Conservation (phyloP, 306 rosid species). For the Aeschynomene evenia region DNA sequence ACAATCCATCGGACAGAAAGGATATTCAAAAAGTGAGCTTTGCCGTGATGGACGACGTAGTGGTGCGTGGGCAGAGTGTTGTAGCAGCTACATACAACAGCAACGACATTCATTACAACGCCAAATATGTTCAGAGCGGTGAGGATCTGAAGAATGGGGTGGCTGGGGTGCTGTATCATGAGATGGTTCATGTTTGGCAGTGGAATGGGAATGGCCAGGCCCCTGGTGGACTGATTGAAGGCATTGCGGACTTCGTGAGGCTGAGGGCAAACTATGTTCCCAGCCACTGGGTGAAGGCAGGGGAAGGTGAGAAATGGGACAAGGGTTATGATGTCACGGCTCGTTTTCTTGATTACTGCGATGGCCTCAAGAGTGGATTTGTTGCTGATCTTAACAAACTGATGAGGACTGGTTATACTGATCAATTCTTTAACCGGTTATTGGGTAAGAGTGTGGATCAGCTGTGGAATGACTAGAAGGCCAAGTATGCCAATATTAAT, state of each 20-base stretch:
- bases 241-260: slow-evolving; percentile 57
- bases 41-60: slow-evolving; percentile 34
- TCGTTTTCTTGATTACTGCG: slow-evolving; percentile 52
- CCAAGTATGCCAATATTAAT: slow-evolving; percentile 40
- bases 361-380: slow-evolving; percentile 39
- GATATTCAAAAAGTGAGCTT: slow-evolving; percentile 11
- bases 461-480: slow-evolving; percentile 59
- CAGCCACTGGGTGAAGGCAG: slow-evolving; percentile 32
- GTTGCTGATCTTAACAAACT: slow-evolving; percentile 44
- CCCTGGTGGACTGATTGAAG: slow-evolving; percentile 44
- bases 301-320: slow-evolving; percentile 46
- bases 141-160: slow-evolving; percentile 48
- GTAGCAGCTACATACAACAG: slow-evolving; percentile 29
- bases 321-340: slow-evolving; percentile 54
- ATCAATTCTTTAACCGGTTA: slow-evolving; percentile 36
- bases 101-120: slow-evolving; percentile 44
- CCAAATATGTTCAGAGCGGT: slow-evolving; percentile 25
- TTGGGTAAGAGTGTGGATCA: slow-evolving; percentile 47
- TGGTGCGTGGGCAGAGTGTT: not conserved
- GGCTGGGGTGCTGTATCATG: slow-evolving; percentile 54
- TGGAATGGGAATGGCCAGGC: slow-evolving; percentile 50
- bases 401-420: slow-evolving; percentile 41
- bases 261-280: slow-evolving; percentile 44
- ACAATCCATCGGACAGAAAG: slow-evolving; percentile 24
- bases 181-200: slow-evolving; percentile 58